phyloP scores from a whole-genome alignment of 108 stramenopile genomes.

The Nitzschia inconspicua region DNA sequence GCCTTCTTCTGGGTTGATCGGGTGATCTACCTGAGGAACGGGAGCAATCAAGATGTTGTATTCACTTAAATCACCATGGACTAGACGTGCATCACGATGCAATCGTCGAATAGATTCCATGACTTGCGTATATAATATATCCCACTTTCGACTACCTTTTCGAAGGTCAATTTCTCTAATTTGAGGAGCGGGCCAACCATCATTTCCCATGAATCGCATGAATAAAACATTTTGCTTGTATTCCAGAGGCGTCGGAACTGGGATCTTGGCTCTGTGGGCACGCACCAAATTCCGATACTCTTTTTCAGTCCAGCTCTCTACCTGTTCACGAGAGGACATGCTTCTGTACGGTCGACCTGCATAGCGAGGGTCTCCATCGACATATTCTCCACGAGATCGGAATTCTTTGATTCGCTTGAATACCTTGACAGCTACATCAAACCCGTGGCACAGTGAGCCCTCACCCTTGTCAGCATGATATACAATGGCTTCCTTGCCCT shows the following conservation, averaged over 20 bases:
- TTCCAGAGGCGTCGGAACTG: slow-evolving; percentile 62
- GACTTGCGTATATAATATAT: slow-evolving; percentile 54
- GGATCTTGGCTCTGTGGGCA: slow-evolving; percentile 55
- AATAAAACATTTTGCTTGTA: slow-evolving; percentile 75
- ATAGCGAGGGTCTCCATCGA: slow-evolving; percentile 74
- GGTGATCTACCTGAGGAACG: slow-evolving; percentile 23
- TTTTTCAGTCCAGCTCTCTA: slow-evolving; percentile 80
- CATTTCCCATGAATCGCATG: slow-evolving; percentile 77
- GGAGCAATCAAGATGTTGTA: slow-evolving; percentile 80
- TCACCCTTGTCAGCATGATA: slow-evolving; percentile 65
- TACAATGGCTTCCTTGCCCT: slow-evolving; percentile 82
- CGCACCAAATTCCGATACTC: slow-evolving; percentile 80
- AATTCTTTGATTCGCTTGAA: slow-evolving; percentile 82
- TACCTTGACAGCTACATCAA: slow-evolving; percentile 82
- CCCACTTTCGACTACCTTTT: slow-evolving; percentile 65
- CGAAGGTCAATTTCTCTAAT: slow-evolving; percentile 63
- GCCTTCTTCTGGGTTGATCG: slow-evolving; percentile 16
- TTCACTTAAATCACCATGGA: slow-evolving; percentile 80
- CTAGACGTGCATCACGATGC: slow-evolving; percentile 51
- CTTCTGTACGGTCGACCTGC: slow-evolving; percentile 35
- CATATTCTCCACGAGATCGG: slow-evolving; percentile 53
- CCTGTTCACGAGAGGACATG: slow-evolving; percentile 45
- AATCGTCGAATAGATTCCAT: slow-evolving; percentile 65
- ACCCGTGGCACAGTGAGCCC: slow-evolving; percentile 9
- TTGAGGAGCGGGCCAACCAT: slow-evolving; percentile 83